Evolutionary conservation across 495 filamentous ascomycete species (phyloP), one percentile per base, ranked within the genome.

Genomic region (Neurospora intermedia): DNA sequence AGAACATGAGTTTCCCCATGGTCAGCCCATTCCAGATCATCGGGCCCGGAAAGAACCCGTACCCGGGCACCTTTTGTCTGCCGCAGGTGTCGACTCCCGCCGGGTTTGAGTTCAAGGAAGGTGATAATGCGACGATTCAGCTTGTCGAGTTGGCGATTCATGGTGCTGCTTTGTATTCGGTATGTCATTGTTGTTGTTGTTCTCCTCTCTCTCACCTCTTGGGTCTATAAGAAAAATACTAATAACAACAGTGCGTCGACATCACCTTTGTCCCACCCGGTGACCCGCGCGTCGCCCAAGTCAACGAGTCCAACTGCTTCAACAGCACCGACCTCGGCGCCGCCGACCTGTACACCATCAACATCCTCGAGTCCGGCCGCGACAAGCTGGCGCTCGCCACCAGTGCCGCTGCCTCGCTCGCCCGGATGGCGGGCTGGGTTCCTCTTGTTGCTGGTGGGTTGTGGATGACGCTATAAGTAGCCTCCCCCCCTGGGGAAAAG

Each of bases 111-210:
- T 89, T 93, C 43, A 90, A 92, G 38, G 83, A 88, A 1, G 96
- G 96, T 20, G 92, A 96, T 80, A 92, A 94, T 79, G 96, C 94
- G 16, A 99, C 96, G 9, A 94, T 99, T 74, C 96, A 99, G 81
- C 84, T 98, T 20, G 89, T 99, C 43, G 94, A 98, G 87, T 83
- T 88, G 13, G 96, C 96, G 10, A 84, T 93, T 74, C 96, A 98
- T 79, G 96, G 96, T 16, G 96, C 96, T 4, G 87, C 92, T 10
- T 82, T 98, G 31, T 99, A 91, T 79, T 97, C 95, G 78, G 96
- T 99, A 87, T 77, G 92, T 88, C 38, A 71, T 43, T 38, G 1
- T 31, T 77, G 92, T 88, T 39, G 72, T 43, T 38, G 1, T 31
- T 31, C 27, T 1, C 2, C 27, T 31, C 27, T 2, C 39, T 38